Evolutionary conservation across 2,329 filamentous ascomycete species (phyloP).

Genomic region (Diaporthe ampelina): DNA sequence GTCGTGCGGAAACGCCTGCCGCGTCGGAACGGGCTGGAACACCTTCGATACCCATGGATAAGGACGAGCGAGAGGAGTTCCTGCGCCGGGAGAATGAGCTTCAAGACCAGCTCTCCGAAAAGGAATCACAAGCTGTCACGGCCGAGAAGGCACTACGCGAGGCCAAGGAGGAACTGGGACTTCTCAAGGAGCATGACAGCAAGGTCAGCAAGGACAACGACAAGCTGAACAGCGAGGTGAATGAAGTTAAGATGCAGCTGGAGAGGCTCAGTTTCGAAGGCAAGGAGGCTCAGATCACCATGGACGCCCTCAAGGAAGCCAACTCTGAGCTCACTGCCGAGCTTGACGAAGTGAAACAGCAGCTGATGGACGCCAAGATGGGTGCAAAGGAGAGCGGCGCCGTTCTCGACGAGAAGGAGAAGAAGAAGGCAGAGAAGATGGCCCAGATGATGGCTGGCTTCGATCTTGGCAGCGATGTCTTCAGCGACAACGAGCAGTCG

Average conservation of each 20-base stretch:
- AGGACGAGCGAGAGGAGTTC: constrained; percentile 97
- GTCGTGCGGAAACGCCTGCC: constrained; percentile 72
- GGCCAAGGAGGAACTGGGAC: constrained; percentile 86
- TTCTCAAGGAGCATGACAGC: constrained; percentile 87
- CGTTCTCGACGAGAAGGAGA: constrained; percentile 95
- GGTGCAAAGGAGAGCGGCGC: constrained; percentile 93
- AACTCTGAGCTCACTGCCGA: constrained; percentile 93
- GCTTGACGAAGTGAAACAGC: constrained; percentile 95
- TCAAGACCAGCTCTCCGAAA: constrained; percentile 95
- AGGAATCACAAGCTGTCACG: constrained; percentile 83
- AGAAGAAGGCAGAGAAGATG: constrained; percentile 99
- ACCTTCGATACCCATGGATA: constrained; percentile 89
- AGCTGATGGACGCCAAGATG: constrained; percentile 96
- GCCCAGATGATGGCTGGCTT: constrained; percentile 99
- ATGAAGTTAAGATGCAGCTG: constrained; percentile 95
- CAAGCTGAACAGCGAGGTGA: constrained; percentile 84
- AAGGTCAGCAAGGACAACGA: constrained; percentile 93
- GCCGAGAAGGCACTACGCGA: constrained; percentile 86
- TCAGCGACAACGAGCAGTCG: constrained; percentile 91
- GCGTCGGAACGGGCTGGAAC: constrained; percentile 88
- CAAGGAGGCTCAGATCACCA: constrained; percentile 96
- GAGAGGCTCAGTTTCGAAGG: constrained; percentile 96
- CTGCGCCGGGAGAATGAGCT: constrained; percentile 95
- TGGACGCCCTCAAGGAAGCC: constrained; percentile 97
- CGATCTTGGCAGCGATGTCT: constrained; percentile 91